A percentile compares a stretch with the other conserved stretches of the same genome.
Conservation (phyloP, 163 green algal genomes). For the Scenedesmus sp. region DNA sequence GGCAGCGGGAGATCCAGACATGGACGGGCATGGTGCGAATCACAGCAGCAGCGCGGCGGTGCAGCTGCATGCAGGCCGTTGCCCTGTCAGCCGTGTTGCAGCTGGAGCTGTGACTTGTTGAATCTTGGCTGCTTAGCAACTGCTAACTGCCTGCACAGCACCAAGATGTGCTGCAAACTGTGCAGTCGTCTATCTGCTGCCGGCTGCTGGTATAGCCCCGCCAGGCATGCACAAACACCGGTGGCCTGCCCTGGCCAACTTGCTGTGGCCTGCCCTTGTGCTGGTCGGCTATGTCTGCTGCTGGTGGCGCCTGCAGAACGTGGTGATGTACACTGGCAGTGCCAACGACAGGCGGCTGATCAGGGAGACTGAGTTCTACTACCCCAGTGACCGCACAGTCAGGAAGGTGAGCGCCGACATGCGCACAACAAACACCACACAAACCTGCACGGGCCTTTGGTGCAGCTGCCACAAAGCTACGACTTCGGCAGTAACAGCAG, state of each 20-base stretch:
- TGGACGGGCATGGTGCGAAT: conserved; percentile 87
- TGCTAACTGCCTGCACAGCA: no score
- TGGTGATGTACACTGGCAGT: conserved; percentile 83
- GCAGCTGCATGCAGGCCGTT: not conserved
- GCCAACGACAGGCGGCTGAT: conserved; percentile 78
- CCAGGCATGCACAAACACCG: not conserved
- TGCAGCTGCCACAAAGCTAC: not conserved
- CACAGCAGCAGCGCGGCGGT: not conserved
- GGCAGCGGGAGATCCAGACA: conserved; percentile 92
- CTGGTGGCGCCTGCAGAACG: conserved; percentile 72
- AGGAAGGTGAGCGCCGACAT: conserved; percentile 38
- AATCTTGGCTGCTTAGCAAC: no score
- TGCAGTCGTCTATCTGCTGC: no score
- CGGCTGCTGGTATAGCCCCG: not conserved
- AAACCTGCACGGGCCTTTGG: not conserved
- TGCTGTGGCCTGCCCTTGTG: not conserved
- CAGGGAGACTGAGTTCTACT: conserved; percentile 81
- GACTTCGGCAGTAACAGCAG: no score
- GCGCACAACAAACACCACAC: not conserved
- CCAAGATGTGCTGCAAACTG: no score
- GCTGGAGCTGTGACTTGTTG: no score
- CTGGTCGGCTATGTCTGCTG: not conserved
- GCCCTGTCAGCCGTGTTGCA: no score
- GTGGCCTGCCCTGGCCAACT: not conserved
- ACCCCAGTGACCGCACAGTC: not conserved